These are phyloP conservation scores for Apiospora kogelbergensis DNA, from an alignment of 2,329 filamentous ascomycete species.

Conservation along the genomic window DNA sequence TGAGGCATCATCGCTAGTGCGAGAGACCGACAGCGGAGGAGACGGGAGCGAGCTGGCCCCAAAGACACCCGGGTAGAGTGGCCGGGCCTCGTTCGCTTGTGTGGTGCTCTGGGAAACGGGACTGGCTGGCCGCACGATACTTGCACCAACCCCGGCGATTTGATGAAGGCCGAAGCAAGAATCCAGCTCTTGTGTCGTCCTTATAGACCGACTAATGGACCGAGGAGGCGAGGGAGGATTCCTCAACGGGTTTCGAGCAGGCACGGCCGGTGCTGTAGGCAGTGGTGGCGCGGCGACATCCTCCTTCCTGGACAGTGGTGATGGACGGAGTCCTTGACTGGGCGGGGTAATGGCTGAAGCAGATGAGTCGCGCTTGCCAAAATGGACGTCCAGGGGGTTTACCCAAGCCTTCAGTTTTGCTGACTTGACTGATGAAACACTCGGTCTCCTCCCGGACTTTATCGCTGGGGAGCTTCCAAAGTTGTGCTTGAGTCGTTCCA, in stretches of 20 bases:
- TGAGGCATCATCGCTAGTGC: conserved; percentile 38
- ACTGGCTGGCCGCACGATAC: conserved; percentile 21
- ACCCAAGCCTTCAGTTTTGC: conserved; percentile 40
- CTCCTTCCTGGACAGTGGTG: conserved; percentile 9
- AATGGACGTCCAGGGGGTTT: conserved; percentile 50
- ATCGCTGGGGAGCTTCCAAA: conserved; percentile 33
- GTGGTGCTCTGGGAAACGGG: conserved; percentile 20
- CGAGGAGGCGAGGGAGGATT: conserved; percentile 36
- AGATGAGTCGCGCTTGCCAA: conserved; percentile 30
- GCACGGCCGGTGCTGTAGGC: conserved; percentile 10
- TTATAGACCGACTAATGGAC: conserved; percentile 26
- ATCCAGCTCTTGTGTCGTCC: conserved; percentile 21
- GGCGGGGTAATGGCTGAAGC: conserved; percentile 22
- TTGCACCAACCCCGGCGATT: conserved; percentile 16
- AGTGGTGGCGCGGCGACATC: neutral
- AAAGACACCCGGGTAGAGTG: conserved; percentile 20
- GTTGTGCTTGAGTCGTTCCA: conserved; percentile 35
- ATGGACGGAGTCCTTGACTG: conserved; percentile 10
- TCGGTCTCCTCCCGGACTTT: conserved; percentile 29
- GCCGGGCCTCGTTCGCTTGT: neutral
- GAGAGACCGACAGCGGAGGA: conserved; percentile 40
- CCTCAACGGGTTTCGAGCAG: conserved; percentile 6
- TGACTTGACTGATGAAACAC: conserved; percentile 28
- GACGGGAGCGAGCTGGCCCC: conserved; percentile 40
- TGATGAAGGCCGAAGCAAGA: conserved; percentile 14